Conservation (phyloP, 345 rosid species). For the Triadica sebifera region DNA sequence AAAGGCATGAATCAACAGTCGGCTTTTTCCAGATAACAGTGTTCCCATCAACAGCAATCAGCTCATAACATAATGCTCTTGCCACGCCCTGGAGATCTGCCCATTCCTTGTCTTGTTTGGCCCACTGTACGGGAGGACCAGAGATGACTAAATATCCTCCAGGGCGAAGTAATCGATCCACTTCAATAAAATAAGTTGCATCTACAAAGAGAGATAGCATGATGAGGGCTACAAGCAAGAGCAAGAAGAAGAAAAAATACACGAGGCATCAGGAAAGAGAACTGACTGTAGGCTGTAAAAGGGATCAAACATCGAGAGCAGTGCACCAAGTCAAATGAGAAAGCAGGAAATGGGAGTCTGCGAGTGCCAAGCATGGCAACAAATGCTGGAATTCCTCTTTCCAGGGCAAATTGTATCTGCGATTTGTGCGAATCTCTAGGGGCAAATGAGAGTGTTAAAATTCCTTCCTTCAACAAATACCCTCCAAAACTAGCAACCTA, state of each 20-base stretch:
- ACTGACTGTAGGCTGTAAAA: conserved; percentile 94
- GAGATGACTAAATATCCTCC: conserved; percentile 95
- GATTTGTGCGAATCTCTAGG: conserved; percentile 98
- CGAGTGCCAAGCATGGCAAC: conserved; percentile 99
- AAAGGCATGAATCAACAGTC: conserved; percentile 62
- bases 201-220: conserved; percentile 49
- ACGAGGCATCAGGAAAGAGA: conserved; percentile 8
- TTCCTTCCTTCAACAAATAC: conserved; percentile 63
- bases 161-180: conserved; percentile 82
- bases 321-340: conserved; percentile 78
- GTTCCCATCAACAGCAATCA: conserved; percentile 86
- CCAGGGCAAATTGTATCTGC: conserved; percentile 94
- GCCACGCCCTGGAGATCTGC: conserved; percentile 97
- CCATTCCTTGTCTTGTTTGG: conserved; percentile 98
- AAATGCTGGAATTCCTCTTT: conserved; percentile 95
- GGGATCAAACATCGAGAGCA: conserved; percentile 96
- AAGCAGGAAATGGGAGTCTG: conserved; percentile 93
- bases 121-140: conserved; percentile 99
- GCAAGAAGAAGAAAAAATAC: conserved; percentile 6
- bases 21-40: conserved; percentile 97
- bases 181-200: conserved; percentile 92
- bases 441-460: conserved; percentile 79
- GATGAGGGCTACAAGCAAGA: conserved; percentile 20
- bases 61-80: conserved; percentile 79
- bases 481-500: conserved; percentile 99